Percentiles rank a stretch among this genome's conserved stretches.
phyloP scores from a whole-genome alignment of 208 protist species.

The Leishmania amazonensis region DNA sequence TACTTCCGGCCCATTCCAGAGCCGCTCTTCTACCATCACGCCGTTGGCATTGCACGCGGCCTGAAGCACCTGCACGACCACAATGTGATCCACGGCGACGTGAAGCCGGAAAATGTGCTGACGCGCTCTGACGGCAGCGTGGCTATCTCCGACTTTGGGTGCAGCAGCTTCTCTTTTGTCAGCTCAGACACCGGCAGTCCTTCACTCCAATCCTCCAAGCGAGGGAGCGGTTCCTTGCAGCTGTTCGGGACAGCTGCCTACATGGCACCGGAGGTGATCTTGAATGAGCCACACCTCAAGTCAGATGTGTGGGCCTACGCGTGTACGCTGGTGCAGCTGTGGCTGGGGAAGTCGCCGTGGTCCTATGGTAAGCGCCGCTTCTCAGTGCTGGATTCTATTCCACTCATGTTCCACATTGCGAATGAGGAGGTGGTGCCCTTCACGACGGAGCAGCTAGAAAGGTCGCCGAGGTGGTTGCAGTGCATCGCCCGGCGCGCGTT shows the following conservation, averaged over 20 bases:
- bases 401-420: constrained; percentile 65
- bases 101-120: constrained; percentile 80
- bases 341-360: constrained; percentile 49
- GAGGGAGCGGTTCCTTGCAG: constrained; percentile 14
- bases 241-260: constrained; percentile 65
- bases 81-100: constrained; percentile 71
- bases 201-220: constrained; percentile 2
- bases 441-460: constrained; percentile 33
- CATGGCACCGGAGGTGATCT: constrained; percentile 74
- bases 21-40: constrained; percentile 52
- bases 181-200: constrained; percentile 18
- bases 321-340: constrained; percentile 63
- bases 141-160: constrained; percentile 73
- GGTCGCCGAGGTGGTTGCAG: constrained; percentile 57
- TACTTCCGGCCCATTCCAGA: constrained; percentile 58
- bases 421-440: constrained; percentile 51
- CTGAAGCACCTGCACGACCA: constrained; percentile 78
- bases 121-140: constrained; percentile 69
- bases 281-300: constrained; percentile 47
- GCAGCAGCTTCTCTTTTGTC: constrained; percentile 45
- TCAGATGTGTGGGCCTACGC: constrained; percentile 75
- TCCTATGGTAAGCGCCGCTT: constrained; percentile 22
- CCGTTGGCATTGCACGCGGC: constrained; percentile 53
- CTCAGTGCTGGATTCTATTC: constrained; percentile 37
- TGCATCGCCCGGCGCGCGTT: constrained; percentile 46